Base-by-base conservation (phyloP, 805 yeast genomes). In the Metschnikowia shivogae region DNA sequence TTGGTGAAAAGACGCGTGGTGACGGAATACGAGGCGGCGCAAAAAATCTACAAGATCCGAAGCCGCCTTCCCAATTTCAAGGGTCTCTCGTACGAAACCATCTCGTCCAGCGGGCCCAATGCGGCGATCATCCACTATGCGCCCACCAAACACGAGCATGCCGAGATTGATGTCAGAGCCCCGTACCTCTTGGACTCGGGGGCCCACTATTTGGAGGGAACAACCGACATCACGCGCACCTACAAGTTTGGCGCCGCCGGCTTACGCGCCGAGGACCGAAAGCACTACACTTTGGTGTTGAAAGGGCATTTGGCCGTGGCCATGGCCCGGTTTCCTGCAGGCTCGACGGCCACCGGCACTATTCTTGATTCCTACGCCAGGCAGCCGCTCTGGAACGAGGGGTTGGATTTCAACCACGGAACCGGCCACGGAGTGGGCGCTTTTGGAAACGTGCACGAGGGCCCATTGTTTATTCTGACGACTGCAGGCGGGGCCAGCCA, bases 381-480 rank as follows among this genome's bases (percentile, higher is more conserved):
- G 52, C 89, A 84, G 63, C 83, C 79, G 42, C 68, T 93, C 48
- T 86, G 95, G 89, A 71, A 79, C 33, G 73, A 80, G 42, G 98
- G 98, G 0, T 70, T 88, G 39, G 93, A 87, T 61, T 93, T 86
- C 62, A 79, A 83, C 51, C 99, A 93, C 64, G 98, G 99, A 8
- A 89, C 98, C 0, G 97, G 98, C 1, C 99, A 93, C 64, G 99
- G 99, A 4, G 86, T 93, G n/a, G 98, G 97, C 2, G 76, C 90
- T 17, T 92, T 76, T 61, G 79, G 95, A 37, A 84, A 85, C 62
- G 98, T 93, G 13, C 99, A 93, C 62, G 97, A 95, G 59, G 93
- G 95, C 0, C 98, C 98, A 1, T 76, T 92, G 44, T 95, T 90
- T 12, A 81, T 93, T 48, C 87, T 85, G 47, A 68, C 74, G 12